Percentiles rank a stretch among this genome's conserved stretches.
Evolutionary conservation across 2,329 filamentous ascomycete genomes (phyloP).

Genomic region (Diaporthe vexans): DNA sequence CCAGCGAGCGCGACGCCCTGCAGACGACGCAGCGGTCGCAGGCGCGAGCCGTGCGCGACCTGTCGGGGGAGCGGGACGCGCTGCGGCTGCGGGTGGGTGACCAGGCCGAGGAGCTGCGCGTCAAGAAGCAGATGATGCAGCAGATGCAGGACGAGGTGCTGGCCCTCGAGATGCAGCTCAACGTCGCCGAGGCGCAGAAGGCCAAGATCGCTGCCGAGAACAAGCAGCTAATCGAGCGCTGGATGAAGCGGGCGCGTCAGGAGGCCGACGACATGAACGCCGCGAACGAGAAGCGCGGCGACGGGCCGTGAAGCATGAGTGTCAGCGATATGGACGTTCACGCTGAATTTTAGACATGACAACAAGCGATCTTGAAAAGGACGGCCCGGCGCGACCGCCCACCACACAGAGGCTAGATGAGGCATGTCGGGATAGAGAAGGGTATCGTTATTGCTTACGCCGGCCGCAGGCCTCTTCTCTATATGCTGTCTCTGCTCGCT

Average conservation of each 20-base stretch:
- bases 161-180: slow-evolving; percentile 87
- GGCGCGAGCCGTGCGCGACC: slow-evolving; percentile 68
- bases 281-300: slow-evolving; percentile 62
- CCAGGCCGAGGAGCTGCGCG: slow-evolving; percentile 85
- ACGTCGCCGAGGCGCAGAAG: slow-evolving; percentile 83
- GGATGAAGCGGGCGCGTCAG: slow-evolving; percentile 89
- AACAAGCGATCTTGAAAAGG: slow-evolving; percentile 1
- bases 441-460: slow-evolving; percentile 43
- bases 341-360: slow-evolving; percentile 17
- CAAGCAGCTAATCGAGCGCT: slow-evolving; percentile 87
- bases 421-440: slow-evolving; percentile 19
- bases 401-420: neutral
- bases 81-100: slow-evolving; percentile 80
- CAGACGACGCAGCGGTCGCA: slow-evolving; percentile 73
- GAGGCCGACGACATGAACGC: slow-evolving; percentile 91
- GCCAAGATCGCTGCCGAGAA: slow-evolving; percentile 86
- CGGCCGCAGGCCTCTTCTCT: slow-evolving; percentile 29
- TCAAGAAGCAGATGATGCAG: slow-evolving; percentile 87
- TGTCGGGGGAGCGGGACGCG: slow-evolving; percentile 73
- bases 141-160: slow-evolving; percentile 95
- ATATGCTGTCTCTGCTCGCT: slow-evolving; percentile 46
- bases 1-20: slow-evolving; percentile 72
- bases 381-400: neutral
- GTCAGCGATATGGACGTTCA: neutral
- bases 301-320: neutral